A percentile compares a stretch with the other conserved stretches of the same genome.
phyloP scores from a whole-genome alignment of 164 flowering plant species.

The Berberis vulgaris region DNA sequence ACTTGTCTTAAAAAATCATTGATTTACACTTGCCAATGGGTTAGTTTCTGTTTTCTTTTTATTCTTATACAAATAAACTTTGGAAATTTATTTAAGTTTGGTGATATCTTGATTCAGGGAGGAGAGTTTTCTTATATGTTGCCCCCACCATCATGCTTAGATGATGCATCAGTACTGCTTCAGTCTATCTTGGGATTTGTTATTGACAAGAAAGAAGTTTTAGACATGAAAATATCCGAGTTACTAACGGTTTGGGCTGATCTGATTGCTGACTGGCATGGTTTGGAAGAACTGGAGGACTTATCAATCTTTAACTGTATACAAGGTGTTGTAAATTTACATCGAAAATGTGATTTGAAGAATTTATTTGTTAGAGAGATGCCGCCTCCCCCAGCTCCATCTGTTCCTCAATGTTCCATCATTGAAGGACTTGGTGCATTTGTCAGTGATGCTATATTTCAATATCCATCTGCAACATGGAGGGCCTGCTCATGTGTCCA shows the following conservation, averaged over 20 bases:
- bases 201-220: constrained; percentile 18
- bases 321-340: constrained; percentile 42
- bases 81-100: not conserved
- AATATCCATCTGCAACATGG: constrained; percentile 65
- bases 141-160: constrained; percentile 47
- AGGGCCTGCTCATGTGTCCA: constrained; percentile 72
- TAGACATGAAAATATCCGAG: constrained; percentile 46
- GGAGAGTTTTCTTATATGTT: constrained; percentile 17
- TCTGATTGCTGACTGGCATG: constrained; percentile 71
- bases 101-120: constrained; percentile 25
- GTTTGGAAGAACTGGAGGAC: constrained; percentile 79
- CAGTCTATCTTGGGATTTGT: constrained; percentile 38
- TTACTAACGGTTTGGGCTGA: constrained; percentile 56
- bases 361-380: constrained; percentile 32
- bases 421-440: constrained; percentile 57
- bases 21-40: too few relatives aligned
- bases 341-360: constrained; percentile 31
- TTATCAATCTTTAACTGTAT: constrained; percentile 50
- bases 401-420: constrained; percentile 52
- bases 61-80: not conserved
- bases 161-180: constrained; percentile 53
- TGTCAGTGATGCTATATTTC: constrained; percentile 43
- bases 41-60: not conserved
- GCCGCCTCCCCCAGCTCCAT: constrained; percentile 65
- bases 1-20: too few relatives aligned